Base-by-base conservation (phyloP, 306 rosid genomes). In the Phaseolus lunatus region DNA sequence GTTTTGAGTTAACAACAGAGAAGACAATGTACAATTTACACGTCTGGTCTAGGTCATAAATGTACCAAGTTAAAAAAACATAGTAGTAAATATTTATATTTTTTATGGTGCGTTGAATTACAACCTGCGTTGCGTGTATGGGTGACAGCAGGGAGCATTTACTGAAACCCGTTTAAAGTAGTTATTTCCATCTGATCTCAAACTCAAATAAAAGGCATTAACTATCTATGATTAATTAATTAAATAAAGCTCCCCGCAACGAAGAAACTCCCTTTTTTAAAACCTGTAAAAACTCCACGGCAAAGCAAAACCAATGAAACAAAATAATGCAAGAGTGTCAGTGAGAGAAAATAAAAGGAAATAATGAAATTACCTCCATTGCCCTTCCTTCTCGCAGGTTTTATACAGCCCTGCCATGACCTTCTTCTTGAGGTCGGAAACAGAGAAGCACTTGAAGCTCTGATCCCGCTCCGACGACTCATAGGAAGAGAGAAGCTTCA, bases 371-470 rank as follows among this genome's bases (percentile, higher is more conserved):
- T 85, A 96, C 99, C 98, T 96, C 99, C 99, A 96, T 72, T 89
- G 99, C 85, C 97, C 98, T 85, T 96, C 93, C 58, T 91, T 88
- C 18, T 88, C 89, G 81, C 90, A 72, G 33, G 82, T 92, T 88
- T 88, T 96, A 85, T 88, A 75, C 0, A 96, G 87, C 0, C 98
- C 94, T 12, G 99, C 96, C 97, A 92, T 86, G 19, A 96, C 93
- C 72, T 87, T 96, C 89, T 91, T 91, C 91, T 91, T 96, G 76
- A 96, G 86, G 82, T 96, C 98, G 0, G 98, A 89, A 7, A 96
- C 92, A 16, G 99, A 96, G 88, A 96, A 96, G 78, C 99, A 96
- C 84, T 96, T 96, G 77, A 96, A 96, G 43, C 88, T 84, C 70
- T 89, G 90, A 72, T 92, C 93, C 19, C 85, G 69, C n/a, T 44